These are phyloP conservation scores for Phenoliferia sp. DNA, from an alignment of 1,284 basidiomycete genomes.

Conservation along the genomic window DNA sequence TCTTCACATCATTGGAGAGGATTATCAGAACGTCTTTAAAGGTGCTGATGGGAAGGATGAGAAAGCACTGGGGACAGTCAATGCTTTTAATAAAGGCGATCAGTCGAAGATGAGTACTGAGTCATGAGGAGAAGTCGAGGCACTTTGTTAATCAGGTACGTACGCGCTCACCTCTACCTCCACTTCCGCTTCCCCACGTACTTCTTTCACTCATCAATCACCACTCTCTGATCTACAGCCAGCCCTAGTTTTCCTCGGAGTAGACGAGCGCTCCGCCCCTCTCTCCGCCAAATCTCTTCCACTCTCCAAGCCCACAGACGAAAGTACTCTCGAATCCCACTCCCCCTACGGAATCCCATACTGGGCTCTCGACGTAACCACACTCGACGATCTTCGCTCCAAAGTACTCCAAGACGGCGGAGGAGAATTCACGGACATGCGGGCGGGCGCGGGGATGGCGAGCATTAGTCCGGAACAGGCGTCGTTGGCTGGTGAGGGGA, in stretches of 20 bases:
- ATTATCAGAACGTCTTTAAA: conserved; percentile 22
- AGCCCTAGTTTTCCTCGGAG: conserved; percentile 64
- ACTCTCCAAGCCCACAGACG: conserved; percentile 29
- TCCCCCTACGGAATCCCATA: conserved; percentile 68
- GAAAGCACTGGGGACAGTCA: conserved; percentile 1
- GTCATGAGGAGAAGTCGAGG: conserved; percentile 6
- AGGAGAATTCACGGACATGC: conserved; percentile 59
- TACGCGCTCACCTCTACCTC: background rate
- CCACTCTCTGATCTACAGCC: conserved; percentile 14
- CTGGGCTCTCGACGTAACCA: conserved; percentile 69
- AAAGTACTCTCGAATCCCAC: conserved; percentile 48
- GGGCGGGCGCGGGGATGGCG: conserved; percentile 26
- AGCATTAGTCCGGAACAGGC: conserved; percentile 56
- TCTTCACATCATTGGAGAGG: conserved; percentile 26
- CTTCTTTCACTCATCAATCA: background rate
- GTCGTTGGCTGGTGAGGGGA: conserved; percentile 66
- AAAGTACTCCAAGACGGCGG: conserved; percentile 42
- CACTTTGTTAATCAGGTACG: conserved; percentile 26
- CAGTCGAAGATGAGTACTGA: background rate
- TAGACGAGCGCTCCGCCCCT: conserved; percentile 58
- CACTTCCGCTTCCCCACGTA: background rate
- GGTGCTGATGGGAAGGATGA: conserved; percentile 40
- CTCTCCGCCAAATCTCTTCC: conserved; percentile 51
- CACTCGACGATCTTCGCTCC: conserved; percentile 51
- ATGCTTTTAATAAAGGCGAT: background rate